phyloP scores from a whole-genome alignment of 192 early-diverging fungal species.

The Coemansia sp. region DNA sequence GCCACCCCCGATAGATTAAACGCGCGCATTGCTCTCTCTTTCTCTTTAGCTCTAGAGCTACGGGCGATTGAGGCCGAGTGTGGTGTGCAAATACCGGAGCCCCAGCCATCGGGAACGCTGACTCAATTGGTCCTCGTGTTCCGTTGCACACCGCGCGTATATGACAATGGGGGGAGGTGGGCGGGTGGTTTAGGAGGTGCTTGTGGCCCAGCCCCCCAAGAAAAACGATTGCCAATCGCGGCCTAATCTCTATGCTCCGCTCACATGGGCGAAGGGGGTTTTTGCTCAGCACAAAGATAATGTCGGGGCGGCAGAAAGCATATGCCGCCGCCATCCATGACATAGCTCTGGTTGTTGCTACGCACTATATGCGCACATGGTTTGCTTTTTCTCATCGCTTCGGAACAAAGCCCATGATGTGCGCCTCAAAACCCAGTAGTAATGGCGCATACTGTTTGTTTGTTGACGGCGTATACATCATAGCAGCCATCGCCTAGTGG shows the following conservation, averaged over 20 bases:
- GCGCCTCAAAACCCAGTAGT: neutral
- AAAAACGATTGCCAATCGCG: slow-evolving; percentile 12
- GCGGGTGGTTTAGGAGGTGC: neutral
- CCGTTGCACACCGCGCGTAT: slow-evolving; percentile 2
- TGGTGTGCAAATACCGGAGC: neutral
- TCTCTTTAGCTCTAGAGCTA: slow-evolving; percentile 2
- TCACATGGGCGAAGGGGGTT: neutral
- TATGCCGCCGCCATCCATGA: neutral
- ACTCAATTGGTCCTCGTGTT: slow-evolving; percentile 9
- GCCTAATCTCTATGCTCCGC: slow-evolving; percentile 2
- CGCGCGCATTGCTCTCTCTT: neutral
- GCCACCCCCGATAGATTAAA: slow-evolving; percentile 8
- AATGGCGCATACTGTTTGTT: neutral
- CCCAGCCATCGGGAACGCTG: neutral
- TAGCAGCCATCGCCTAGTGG: neutral
- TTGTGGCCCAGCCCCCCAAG: neutral
- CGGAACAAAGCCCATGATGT: neutral
- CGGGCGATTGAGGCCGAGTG: neutral
- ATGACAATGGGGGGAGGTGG: neutral
- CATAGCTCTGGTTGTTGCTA: neutral
- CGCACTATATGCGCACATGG: neutral
- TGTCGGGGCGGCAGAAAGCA: neutral
- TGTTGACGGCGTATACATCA: neutral
- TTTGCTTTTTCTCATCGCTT: neutral
- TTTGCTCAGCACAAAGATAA: neutral